phyloP scores from a whole-genome alignment of 2,329 filamentous ascomycete species.

The Alternaria arbusti region DNA sequence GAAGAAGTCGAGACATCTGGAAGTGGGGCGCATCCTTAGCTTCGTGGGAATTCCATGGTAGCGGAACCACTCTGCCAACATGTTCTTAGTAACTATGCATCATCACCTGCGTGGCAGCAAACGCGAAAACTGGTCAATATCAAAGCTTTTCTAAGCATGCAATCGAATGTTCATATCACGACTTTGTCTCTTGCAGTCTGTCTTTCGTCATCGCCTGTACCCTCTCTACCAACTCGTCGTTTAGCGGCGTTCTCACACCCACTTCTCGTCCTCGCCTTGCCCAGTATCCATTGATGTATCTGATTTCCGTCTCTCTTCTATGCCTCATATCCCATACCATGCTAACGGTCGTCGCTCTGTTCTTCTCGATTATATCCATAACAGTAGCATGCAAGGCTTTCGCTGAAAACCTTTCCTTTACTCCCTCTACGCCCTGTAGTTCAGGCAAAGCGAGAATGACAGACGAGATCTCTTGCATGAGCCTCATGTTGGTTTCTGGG shows the following conservation, averaged over 20 bases:
- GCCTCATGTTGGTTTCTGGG: constrained; percentile 1
- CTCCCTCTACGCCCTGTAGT: not conserved
- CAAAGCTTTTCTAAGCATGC: not conserved
- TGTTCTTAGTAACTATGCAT: not conserved
- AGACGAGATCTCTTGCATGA: constrained; percentile 10
- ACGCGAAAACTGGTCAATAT: not conserved
- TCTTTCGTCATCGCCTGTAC: constrained; percentile 2
- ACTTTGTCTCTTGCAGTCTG: not conserved
- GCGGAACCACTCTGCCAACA: not conserved
- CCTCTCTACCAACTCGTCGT: constrained; percentile 4
- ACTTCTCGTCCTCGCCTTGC: constrained; percentile 2
- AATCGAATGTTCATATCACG: not conserved
- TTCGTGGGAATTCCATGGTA: not conserved
- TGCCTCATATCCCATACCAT: constrained; percentile 11
- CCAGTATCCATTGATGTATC: constrained; percentile 12
- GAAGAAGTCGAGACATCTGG: not conserved
- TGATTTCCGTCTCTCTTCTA: constrained; percentile 1
- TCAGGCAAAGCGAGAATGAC: constrained; percentile 7
- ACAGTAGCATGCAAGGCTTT: not conserved
- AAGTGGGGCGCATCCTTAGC: not conserved
- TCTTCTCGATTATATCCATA: not conserved
- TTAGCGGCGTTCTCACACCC: constrained; percentile 8
- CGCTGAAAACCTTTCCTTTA: constrained; percentile 2
- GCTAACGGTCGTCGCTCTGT: not conserved
- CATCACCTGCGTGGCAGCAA: not conserved